Evolutionary conservation across 225 moss, liverwort and hornwort genomes (phyloP).

Genomic region (Bryum argenteum): DNA sequence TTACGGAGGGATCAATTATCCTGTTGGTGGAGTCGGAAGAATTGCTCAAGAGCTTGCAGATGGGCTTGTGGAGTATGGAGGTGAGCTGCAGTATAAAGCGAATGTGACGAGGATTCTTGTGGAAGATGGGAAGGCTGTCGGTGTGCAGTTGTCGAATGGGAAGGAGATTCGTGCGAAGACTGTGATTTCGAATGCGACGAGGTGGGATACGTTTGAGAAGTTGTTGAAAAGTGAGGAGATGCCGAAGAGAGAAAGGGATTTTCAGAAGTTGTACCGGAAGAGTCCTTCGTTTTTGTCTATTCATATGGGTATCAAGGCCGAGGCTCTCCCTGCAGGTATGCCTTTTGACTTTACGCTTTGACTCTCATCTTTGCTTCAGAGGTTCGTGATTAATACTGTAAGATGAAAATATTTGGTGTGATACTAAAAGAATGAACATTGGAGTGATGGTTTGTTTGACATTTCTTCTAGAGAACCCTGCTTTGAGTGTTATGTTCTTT

Average conservation of each 20-base stretch:
- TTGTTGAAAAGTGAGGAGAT: conserved; percentile 66
- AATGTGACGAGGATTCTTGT: conserved; percentile 78
- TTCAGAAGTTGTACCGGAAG: conserved; percentile 80
- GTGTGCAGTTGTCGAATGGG: conserved; percentile 55
- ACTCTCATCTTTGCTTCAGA: too few species aligned
- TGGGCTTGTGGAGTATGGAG: conserved; percentile 83
- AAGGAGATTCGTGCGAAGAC: conserved; percentile 65
- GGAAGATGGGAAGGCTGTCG: conserved; percentile 71
- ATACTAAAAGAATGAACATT: too few species aligned
- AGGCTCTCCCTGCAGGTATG: conserved; percentile 70
- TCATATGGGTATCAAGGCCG: conserved; percentile 93
- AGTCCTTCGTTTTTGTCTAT: conserved; percentile 94
- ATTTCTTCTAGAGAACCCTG: too few species aligned
- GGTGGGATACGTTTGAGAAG: conserved; percentile 98
- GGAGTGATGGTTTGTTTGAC: too few species aligned
- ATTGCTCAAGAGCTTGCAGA: conserved; percentile 89
- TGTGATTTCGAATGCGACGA: conserved; percentile 90
- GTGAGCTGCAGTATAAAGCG: conserved; percentile 79
- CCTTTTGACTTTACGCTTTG: background rate
- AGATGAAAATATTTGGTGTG: too few species aligned
- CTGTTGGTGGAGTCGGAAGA: conserved; percentile 80
- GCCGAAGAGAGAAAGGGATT: conserved; percentile 79
- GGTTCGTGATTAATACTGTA: too few species aligned
- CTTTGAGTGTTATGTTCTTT: background rate
- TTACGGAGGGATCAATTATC: conserved; percentile 91